These are phyloP conservation scores for Pseudopithomyces maydicus DNA, from an alignment of 2,329 filamentous ascomycete species.

Conservation along the genomic window DNA sequence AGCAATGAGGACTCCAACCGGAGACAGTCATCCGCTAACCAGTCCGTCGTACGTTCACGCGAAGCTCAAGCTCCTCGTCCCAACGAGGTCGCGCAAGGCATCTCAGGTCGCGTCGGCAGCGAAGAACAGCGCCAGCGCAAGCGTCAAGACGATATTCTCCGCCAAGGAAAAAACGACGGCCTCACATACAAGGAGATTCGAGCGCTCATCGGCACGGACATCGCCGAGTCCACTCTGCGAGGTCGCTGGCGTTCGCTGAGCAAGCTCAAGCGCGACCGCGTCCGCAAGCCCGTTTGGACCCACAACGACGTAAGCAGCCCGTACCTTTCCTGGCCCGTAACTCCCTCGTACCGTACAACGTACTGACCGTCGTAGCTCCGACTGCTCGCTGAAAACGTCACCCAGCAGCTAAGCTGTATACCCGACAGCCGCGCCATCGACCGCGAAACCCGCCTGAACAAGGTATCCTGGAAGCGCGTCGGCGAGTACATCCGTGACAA, in stretches of 20 bases:
- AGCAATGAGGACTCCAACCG: too few relatives aligned
- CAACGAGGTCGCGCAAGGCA: constrained; percentile 4
- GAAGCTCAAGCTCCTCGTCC: background rate
- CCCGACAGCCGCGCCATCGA: constrained; percentile 9
- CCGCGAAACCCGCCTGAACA: constrained; percentile 34
- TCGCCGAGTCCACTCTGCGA: constrained; percentile 74
- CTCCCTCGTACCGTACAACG: background rate
- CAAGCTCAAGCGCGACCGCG: constrained; percentile 65
- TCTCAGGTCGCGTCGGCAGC: background rate
- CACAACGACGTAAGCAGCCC: constrained; percentile 64
- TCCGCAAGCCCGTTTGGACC: constrained; percentile 70
- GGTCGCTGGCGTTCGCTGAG: constrained; percentile 70
- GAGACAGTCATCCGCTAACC: too few relatives aligned
- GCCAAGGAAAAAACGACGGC: constrained; percentile 60
- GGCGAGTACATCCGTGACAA: constrained; percentile 57
- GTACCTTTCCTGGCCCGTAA: background rate
- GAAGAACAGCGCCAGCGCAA: constrained; percentile 12
- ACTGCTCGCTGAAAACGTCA: constrained; percentile 30
- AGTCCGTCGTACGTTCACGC: background rate
- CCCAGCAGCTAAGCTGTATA: constrained; percentile 23
- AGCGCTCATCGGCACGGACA: constrained; percentile 58
- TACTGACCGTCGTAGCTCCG: constrained; percentile 27
- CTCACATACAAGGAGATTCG: constrained; percentile 71
- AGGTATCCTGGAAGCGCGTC: constrained; percentile 65
- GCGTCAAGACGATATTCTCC: constrained; percentile 46